These are phyloP conservation scores for Stemphylium beticola DNA, from an alignment of 2,329 filamentous ascomycete species.

Conservation along the genomic window DNA sequence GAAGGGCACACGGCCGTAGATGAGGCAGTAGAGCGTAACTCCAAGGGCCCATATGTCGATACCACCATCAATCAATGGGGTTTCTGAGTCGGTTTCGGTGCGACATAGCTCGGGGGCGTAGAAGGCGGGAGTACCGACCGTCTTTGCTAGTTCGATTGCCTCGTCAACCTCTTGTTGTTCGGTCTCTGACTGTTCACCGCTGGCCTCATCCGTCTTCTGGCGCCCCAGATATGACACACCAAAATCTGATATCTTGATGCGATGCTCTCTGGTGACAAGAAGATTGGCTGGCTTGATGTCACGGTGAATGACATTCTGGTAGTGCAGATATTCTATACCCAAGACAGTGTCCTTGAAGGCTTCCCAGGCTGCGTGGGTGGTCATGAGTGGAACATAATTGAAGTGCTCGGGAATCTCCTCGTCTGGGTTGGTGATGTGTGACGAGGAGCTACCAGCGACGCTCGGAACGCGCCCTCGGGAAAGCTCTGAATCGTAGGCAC, in stretches of 20 bases:
- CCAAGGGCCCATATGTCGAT: constrained; percentile 98
- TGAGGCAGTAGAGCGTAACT: constrained; percentile 92
- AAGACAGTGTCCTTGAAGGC: constrained; percentile 93
- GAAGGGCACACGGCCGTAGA: constrained; percentile 93
- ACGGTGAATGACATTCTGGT: constrained; percentile 59
- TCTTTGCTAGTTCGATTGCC: constrained; percentile 95
- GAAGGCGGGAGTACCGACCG: constrained; percentile 95
- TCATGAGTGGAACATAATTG: constrained; percentile 92
- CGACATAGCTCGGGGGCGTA: constrained; percentile 97
- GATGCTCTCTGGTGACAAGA: constrained; percentile 81
- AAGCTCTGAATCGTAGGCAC: constrained; percentile 66
- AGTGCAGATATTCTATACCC: constrained; percentile 84
- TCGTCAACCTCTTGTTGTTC: constrained; percentile 89
- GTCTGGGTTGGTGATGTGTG: constrained; percentile 50
- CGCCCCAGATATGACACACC: constrained; percentile 96
- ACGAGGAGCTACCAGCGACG: constrained; percentile 77
- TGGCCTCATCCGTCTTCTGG: constrained; percentile 80
- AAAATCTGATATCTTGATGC: constrained; percentile 98
- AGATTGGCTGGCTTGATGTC: constrained; percentile 75
- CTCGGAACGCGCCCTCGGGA: constrained; percentile 76
- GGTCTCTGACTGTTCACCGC: constrained; percentile 74
- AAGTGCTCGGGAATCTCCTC: constrained; percentile 81
- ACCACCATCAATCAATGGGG: constrained; percentile 83
- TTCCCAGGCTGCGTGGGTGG: constrained; percentile 78
- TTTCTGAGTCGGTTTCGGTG: constrained; percentile 70